Base-by-base conservation (phyloP, 2,329 filamentous ascomycete genomes). In the Epichloe bromicola region DNA sequence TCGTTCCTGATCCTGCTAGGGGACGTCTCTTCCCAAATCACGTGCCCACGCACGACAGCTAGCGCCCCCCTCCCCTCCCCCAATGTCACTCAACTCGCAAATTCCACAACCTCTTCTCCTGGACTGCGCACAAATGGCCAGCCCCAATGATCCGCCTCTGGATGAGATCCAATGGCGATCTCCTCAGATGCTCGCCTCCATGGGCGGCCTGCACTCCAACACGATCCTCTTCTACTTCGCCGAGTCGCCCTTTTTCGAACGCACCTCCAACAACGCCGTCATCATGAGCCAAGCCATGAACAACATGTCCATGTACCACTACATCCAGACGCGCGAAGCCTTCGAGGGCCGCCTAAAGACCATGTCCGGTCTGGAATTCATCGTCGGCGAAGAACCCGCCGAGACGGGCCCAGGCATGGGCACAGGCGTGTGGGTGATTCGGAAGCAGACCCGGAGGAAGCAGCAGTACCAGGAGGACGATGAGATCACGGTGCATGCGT, bases 111-210 rank as follows among this genome's bases (percentile, higher is more conserved):
- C 2, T 12, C 17, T 23, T 42, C 10, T 14, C 14, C 20, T 26
- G 5, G 5, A 37, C 44, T 3, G 14, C n/a, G n/a, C 26, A 30
- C 26, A 30, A 30, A 77, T 76, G 72, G 63, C 65, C 23, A 64
- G 68, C 42, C 66, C 71, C 15, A 69, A 71, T 59, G 75, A 78
- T 1, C 70, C 74, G 2, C 74, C 76, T 6, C 71, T 83, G 54
- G 82, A 85, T 63, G 82, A 85, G 69, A 82, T 83, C 54, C 78
- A 81, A 71, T 85, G 81, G 80, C 73, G 72, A 53, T 73, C 75
- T 38, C 77, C 77, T 19, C 65, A 65, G 46, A 67, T 70, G 42
- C 68, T 74, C 44, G 68, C 71, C 46, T 63, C 67, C 44, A 75
- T 79, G 70, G 74, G 72, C 55, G 75, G 79, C 61, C 73, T 85